Evolutionary conservation across 768 basidiomycete species (phyloP).

Genomic region (Tephrocybe sp.): DNA sequence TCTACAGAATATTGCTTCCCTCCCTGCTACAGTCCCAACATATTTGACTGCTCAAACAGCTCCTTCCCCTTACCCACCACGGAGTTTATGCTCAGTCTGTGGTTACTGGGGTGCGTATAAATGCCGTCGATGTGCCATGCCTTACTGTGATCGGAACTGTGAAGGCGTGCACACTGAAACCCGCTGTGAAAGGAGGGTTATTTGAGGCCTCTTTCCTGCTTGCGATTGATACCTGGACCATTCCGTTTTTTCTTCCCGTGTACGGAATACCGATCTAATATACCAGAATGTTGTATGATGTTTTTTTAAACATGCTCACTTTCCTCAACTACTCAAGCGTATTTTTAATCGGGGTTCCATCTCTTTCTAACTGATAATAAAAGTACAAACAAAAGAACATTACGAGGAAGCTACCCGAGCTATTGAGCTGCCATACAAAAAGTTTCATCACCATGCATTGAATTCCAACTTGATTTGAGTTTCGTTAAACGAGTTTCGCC

Average conservation of each 20-base stretch:
- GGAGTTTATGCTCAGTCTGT: constrained; percentile 81
- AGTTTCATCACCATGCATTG: background rate
- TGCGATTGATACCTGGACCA: background rate
- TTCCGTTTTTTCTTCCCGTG: no score
- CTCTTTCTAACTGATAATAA: background rate
- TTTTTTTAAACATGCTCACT: background rate
- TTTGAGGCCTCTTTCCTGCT: constrained; percentile 29
- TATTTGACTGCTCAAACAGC: constrained; percentile 73
- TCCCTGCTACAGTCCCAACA: constrained; percentile 54
- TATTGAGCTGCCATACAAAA: background rate
- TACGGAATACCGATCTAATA: no score
- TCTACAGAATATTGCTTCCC: constrained; percentile 54
- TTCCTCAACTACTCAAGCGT: background rate
- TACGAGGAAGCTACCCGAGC: constrained; percentile 11
- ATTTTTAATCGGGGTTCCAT: background rate
- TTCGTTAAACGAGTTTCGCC: constrained; percentile 44
- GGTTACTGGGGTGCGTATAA: constrained; percentile 83
- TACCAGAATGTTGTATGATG: background rate
- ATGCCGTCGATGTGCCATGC: constrained; percentile 74
- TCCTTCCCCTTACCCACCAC: constrained; percentile 61
- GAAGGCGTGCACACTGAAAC: constrained; percentile 76
- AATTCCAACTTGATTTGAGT: background rate
- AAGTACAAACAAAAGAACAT: constrained; percentile 7
- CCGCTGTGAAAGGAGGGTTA: constrained; percentile 72
- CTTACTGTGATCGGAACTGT: constrained; percentile 76